A percentile compares a stretch with the other conserved stretches of the same genome.
Evolutionary conservation across 495 filamentous ascomycete species (phyloP).

Genomic region (Penicillium silybi): DNA sequence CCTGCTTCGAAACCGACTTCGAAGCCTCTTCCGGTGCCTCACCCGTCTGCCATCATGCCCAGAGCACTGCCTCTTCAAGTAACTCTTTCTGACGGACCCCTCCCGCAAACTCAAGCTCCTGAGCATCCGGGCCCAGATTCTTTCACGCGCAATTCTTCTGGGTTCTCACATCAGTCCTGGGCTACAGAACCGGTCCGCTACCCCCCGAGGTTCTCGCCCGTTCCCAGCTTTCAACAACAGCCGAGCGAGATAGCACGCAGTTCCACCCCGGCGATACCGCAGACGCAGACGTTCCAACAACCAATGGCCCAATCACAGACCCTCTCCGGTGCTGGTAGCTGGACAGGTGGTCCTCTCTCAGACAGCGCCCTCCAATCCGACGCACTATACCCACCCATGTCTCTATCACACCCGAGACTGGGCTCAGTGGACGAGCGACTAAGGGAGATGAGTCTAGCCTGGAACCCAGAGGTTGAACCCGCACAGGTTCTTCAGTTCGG

Average conservation of each 20-base stretch:
- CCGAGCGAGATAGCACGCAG: conserved; percentile 1
- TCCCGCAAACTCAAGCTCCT: conserved; percentile 21
- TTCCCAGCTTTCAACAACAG: conserved; percentile 15
- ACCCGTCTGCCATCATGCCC: conserved; percentile 43
- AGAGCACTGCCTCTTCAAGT: conserved; percentile 26
- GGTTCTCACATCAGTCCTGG: conserved; percentile 38
- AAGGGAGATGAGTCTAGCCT: conserved; percentile 11
- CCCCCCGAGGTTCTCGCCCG: conserved; percentile 27
- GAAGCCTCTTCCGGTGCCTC: conserved; percentile 9
- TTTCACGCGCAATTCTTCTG: conserved; percentile 33
- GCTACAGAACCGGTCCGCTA: conserved; percentile 34
- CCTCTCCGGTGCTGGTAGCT: conserved; percentile 20
- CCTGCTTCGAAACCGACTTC: not conserved
- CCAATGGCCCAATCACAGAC: conserved; percentile 13
- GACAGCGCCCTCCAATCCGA: conserved; percentile 25
- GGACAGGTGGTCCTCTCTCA: conserved; percentile 14
- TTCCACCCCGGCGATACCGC: conserved; percentile 1
- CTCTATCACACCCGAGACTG: conserved; percentile 2
- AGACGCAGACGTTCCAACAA: not conserved
- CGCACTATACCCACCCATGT: conserved; percentile 11
- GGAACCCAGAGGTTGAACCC: conserved; percentile 14
- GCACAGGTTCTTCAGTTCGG: conserved; percentile 24
- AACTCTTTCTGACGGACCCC: conserved; percentile 7
- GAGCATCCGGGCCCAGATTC: conserved; percentile 26
- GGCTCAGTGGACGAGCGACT: conserved; percentile 24